A percentile compares a stretch with the other conserved stretches of the same genome.
Evolutionary conservation across 2,329 filamentous ascomycete genomes (phyloP).

Genomic region (Annulohypoxylon truncatum): DNA sequence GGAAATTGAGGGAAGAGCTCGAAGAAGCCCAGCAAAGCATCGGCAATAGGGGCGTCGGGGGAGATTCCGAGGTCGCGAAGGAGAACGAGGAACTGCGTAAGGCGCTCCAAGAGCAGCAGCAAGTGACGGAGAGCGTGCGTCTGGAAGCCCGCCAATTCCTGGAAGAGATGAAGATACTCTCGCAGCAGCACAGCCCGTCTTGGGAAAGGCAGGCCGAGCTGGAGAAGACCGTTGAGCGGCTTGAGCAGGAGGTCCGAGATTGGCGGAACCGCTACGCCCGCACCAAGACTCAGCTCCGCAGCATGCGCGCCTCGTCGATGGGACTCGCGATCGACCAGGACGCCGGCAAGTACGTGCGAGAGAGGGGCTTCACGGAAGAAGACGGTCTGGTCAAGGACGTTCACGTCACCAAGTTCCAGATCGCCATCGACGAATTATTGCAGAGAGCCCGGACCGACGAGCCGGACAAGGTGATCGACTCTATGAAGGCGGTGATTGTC

Average conservation of each 20-base stretch:
- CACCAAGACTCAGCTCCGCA: slow-evolving; percentile 86
- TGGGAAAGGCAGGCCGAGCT: slow-evolving; percentile 86
- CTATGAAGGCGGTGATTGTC: slow-evolving; percentile 87
- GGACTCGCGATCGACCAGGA: slow-evolving; percentile 77
- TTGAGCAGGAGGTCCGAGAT: slow-evolving; percentile 86
- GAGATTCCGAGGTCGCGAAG: slow-evolving; percentile 67
- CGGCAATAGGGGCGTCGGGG: slow-evolving; percentile 45
- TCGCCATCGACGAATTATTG: slow-evolving; percentile 91
- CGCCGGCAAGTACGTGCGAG: slow-evolving; percentile 72
- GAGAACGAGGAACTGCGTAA: slow-evolving; percentile 77
- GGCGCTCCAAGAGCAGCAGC: slow-evolving; percentile 78
- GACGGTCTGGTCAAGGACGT: slow-evolving; percentile 88
- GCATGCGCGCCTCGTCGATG: slow-evolving; percentile 81
- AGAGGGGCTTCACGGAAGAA: slow-evolving; percentile 74
- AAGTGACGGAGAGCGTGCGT: slow-evolving; percentile 87
- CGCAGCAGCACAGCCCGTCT: slow-evolving; percentile 80
- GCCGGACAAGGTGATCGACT: slow-evolving; percentile 79
- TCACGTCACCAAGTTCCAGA: slow-evolving; percentile 94
- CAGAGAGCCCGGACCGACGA: slow-evolving; percentile 79
- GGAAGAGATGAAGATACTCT: slow-evolving; percentile 88
- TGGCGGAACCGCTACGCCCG: slow-evolving; percentile 93
- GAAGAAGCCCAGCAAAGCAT: slow-evolving; percentile 60
- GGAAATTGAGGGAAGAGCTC: slow-evolving; percentile 72
- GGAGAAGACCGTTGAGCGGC: slow-evolving; percentile 76
- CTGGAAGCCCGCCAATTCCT: slow-evolving; percentile 85